phyloP scores from a whole-genome alignment of 768 basidiomycete genomes.

The Lactarius psammicola region DNA sequence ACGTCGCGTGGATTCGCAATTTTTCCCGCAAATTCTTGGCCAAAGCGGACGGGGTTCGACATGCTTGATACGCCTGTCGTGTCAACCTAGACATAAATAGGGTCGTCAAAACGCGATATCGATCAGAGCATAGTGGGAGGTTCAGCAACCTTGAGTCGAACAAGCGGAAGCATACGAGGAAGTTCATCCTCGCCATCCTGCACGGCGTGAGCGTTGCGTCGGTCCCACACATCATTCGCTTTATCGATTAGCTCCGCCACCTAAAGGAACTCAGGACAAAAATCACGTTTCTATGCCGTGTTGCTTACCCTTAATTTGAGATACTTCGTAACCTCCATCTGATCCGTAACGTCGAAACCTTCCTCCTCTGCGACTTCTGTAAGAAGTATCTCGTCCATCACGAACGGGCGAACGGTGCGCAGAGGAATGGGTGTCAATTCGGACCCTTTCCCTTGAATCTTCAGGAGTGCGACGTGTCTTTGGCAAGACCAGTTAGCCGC shows the following conservation, averaged over 20 bases:
- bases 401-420: slow-evolving; percentile 91
- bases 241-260: slow-evolving; percentile 76
- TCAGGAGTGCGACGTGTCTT: slow-evolving; percentile 89
- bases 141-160: slow-evolving; percentile 71
- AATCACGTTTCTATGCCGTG: slow-evolving; percentile 9
- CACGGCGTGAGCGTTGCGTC: slow-evolving; percentile 60
- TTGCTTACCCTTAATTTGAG: slow-evolving; percentile 62
- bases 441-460: slow-evolving; percentile 87
- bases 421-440: slow-evolving; percentile 81
- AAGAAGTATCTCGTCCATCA: slow-evolving; percentile 77
- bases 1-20: slow-evolving; percentile 95
- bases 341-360: slow-evolving; percentile 72
- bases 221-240: slow-evolving; percentile 77
- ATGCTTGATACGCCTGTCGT: slow-evolving; percentile 88
- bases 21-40: slow-evolving; percentile 87
- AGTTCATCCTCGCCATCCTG: slow-evolving; percentile 61
- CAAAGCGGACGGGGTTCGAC: slow-evolving; percentile 95
- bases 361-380: slow-evolving; percentile 77
- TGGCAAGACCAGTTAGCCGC: slow-evolving; percentile 4
- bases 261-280: slow-evolving; percentile 38
- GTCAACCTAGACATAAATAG: slow-evolving; percentile 58
- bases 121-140: neutral
- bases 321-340: slow-evolving; percentile 79
- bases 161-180: slow-evolving; percentile 77
- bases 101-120: neutral